Evolutionary conservation across 2,329 filamentous ascomycete genomes (phyloP), one percentile per base, ranked within the genome.

Genomic region (Pyricularia sp.): DNA sequence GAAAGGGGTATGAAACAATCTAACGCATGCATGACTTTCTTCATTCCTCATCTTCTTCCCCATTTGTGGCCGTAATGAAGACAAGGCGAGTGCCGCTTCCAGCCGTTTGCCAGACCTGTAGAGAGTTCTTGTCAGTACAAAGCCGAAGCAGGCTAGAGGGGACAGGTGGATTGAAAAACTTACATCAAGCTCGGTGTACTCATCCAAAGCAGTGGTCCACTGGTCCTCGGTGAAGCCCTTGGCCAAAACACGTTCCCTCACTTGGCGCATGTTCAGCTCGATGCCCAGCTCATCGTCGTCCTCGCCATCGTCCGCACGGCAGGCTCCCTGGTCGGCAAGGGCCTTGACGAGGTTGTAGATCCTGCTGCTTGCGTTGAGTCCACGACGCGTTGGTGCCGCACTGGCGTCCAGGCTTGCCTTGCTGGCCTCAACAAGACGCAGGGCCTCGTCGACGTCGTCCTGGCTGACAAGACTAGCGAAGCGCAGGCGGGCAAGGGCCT

Each of bases 191-290:
- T 84, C 81, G 2, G 90, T 88, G 77, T 99, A 97, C 79, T 96
- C 93, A 68, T 96, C 88, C 73, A 99, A 82, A 24, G 93, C 88
- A 70, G 84, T 84, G 72, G 90, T 82, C 78, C 96, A 92, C 76
- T 99, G 93, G 76, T 97, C 91, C 69, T 92, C 88, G 0, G 93
- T 99, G 76, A 97, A 99, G 2, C 94, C 94, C 83, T 96, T 97
- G 64, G 93, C 94, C 71, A 97, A 82, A 33, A 99, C 92, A 69
- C 94, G 81, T 76, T 97, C 93, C 74, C 93, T 86, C 66, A 99
- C 91, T 76, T 91, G 89, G 69, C 89, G 85, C 80, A 99, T 84
- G 75, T 88, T 94, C 71, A 99, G 78, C 76, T 97, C 93, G 24
- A 83, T 74, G 19, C 82, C 80, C 44, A 75, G 73, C 65, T 78